Percentiles rank a stretch among this genome's conserved stretches.
phyloP scores from a whole-genome alignment of 2,329 filamentous ascomycete species.

The Neopestalotiopsis sp. region DNA sequence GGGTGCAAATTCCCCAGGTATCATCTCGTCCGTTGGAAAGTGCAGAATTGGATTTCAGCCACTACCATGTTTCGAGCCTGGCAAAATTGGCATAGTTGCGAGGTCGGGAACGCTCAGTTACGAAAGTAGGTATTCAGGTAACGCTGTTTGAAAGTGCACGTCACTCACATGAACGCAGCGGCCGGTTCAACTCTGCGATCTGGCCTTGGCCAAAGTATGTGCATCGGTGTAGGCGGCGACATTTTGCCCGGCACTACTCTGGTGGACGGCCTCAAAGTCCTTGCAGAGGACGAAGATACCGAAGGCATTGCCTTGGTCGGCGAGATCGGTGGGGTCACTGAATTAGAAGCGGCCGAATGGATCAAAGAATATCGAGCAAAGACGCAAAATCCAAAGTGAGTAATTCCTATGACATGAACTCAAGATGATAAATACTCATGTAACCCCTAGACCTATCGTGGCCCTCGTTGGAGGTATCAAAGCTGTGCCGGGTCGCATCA shows the following conservation, averaged over 20 bases:
- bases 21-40: constrained; percentile 73
- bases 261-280: constrained; percentile 71
- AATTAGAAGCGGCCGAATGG: constrained; percentile 76
- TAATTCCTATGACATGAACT: constrained; percentile 4
- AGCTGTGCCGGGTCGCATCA: constrained; percentile 68
- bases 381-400: constrained; percentile 67
- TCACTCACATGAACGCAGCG: constrained; percentile 43
- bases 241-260: constrained; percentile 76
- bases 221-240: constrained; percentile 77
- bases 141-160: neutral
- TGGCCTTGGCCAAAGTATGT: constrained; percentile 74
- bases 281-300: constrained; percentile 70
- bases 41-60: constrained; percentile 75
- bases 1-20: constrained; percentile 76
- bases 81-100: constrained; percentile 72
- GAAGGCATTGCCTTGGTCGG: constrained; percentile 76
- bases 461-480: constrained; percentile 72
- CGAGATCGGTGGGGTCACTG: constrained; percentile 73
- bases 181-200: constrained; percentile 73
- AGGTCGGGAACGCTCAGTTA: constrained; percentile 79
- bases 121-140: constrained; percentile 48
- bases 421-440: neutral
- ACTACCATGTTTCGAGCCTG: constrained; percentile 72
- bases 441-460: constrained; percentile 65
- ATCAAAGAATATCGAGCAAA: constrained; percentile 68